These are phyloP conservation scores for Phialemonium atrogriseum DNA, from an alignment of 2,329 filamentous ascomycete species.

Conservation along the genomic window DNA sequence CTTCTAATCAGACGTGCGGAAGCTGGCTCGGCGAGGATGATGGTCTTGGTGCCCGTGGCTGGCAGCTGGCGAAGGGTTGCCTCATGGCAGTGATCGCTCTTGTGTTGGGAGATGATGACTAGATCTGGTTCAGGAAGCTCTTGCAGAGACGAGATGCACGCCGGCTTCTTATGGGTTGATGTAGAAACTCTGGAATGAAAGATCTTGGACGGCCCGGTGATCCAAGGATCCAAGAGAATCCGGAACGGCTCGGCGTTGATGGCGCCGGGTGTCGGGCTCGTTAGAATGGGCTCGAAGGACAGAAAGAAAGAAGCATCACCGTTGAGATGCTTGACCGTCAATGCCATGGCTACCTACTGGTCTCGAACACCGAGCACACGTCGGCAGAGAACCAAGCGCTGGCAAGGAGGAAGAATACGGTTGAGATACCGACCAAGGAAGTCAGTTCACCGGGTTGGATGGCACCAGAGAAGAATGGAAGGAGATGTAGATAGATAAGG, in stretches of 20 bases:
- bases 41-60: conserved; percentile 39
- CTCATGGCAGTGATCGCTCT: conserved; percentile 62
- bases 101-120: conserved; percentile 36
- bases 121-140: conserved; percentile 35
- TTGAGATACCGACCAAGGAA: too few relatives aligned
- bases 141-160: conserved; percentile 45
- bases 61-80: conserved; percentile 59
- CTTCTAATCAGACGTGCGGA: conserved; percentile 57
- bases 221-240: conserved; percentile 66
- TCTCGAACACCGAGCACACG: too few relatives aligned
- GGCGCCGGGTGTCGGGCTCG: conserved; percentile 24
- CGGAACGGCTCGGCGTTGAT: conserved; percentile 49
- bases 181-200: conserved; percentile 53
- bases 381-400: too few relatives aligned
- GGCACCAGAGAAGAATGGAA: too few relatives aligned
- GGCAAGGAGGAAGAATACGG: too few relatives aligned
- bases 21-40: conserved; percentile 57
- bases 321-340: conserved; percentile 57
- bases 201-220: conserved; percentile 51
- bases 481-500: too few relatives aligned
- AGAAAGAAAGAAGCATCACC: conserved; percentile 58
- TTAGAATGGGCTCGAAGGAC: conserved; percentile 48
- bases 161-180: conserved; percentile 43
- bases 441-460: too few relatives aligned
- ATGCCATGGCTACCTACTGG: conserved; percentile 55